A percentile compares a stretch with the other conserved stretches of the same genome.
phyloP scores from a whole-genome alignment of 257 asterid genomes.

The Solanum lycopersicoides region DNA sequence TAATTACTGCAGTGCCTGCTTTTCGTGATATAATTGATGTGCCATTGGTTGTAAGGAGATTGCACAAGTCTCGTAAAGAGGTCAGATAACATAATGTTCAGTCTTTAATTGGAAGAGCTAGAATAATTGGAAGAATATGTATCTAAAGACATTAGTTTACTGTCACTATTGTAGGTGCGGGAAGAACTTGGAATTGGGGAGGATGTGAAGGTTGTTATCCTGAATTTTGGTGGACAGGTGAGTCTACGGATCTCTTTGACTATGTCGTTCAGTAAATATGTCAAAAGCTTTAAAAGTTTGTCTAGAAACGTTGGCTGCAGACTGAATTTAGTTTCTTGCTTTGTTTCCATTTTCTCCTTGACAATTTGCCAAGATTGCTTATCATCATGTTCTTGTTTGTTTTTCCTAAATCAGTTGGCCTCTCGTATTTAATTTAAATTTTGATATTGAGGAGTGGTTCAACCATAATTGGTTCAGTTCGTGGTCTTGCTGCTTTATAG shows the following conservation, averaged over 20 bases:
- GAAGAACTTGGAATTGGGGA: slow-evolving; percentile 70
- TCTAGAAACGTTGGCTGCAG: not conserved
- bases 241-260: not conserved
- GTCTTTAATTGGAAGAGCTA: not conserved
- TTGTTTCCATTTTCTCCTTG: not conserved
- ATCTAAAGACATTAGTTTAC: not conserved
- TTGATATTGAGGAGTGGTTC: not conserved
- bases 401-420: not conserved
- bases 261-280: not conserved
- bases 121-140: not conserved
- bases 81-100: slow-evolving; percentile 16
- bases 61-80: slow-evolving; percentile 80
- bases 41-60: slow-evolving; percentile 92
- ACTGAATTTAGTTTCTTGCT: not conserved
- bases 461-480: not conserved
- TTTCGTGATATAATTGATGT: slow-evolving; percentile 93
- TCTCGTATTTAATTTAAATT: not conserved
- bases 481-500: not conserved
- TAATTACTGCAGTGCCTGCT: slow-evolving; percentile 75
- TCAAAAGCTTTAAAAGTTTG: not conserved
- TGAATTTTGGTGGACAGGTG: slow-evolving; percentile 99
- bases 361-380: not conserved
- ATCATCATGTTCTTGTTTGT: not conserved
- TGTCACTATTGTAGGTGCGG: slow-evolving; percentile 49
- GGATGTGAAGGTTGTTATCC: slow-evolving; percentile 79